Evolutionary conservation across 164 flowering plant species (phyloP).

Genomic region (Macadamia tetraphylla): DNA sequence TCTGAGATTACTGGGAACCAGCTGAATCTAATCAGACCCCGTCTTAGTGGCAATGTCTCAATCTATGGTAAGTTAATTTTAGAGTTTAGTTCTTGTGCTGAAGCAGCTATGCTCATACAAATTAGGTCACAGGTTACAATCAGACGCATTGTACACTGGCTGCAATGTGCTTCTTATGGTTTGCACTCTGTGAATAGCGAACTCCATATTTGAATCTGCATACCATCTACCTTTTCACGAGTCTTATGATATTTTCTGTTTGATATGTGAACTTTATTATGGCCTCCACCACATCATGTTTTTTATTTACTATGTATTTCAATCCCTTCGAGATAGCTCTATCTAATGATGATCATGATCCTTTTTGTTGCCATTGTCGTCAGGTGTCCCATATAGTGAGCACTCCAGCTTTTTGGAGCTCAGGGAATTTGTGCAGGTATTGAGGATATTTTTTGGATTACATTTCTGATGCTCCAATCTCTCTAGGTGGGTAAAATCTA

Average conservation of each 20-base stretch:
- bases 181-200: no score
- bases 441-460: not conserved
- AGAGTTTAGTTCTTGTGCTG: not conserved
- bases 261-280: no score
- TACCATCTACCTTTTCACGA: no score
- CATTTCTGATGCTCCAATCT: not conserved
- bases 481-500: not conserved
- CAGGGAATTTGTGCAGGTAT: constrained; percentile 63
- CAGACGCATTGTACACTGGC: no score
- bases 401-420: constrained; percentile 79
- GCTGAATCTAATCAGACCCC: constrained; percentile 56
- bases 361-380: constrained; percentile 7
- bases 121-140: no score
- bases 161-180: no score
- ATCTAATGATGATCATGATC: not conserved
- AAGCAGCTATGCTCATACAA: no score
- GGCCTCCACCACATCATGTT: not conserved
- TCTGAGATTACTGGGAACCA: constrained; percentile 45
- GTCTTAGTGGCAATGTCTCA: constrained; percentile 40
- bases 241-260: no score
- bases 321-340: not conserved
- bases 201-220: no score
- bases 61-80: constrained; percentile 47
- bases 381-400: constrained; percentile 80
- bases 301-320: not conserved